Evolutionary conservation across 1,139 yeast genomes (phyloP), one percentile per base, ranked within the genome.

Genomic region (Candida anutae): DNA sequence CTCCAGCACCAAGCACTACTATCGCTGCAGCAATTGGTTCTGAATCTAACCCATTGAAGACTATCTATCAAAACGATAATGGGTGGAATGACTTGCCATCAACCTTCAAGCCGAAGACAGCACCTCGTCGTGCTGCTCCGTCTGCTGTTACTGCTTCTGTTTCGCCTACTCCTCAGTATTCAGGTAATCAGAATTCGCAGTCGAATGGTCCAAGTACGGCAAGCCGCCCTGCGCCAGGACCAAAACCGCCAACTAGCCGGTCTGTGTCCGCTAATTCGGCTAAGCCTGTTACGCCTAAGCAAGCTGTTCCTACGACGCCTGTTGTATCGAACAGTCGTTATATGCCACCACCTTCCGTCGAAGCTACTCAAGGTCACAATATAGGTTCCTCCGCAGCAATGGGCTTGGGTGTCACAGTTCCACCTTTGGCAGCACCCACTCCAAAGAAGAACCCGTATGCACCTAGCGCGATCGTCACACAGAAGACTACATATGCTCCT

Each of bases 1-100:
- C 10, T 8, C 6, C 33, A 3, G 34, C 40, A 10, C 12, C 27
- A 8, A 40, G 46, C 12, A 24, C 31, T n/a, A 26, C 29, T 24
- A 26, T 32, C 12, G 26, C 24, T 17, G 27, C 34, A 6, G 40
- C 17, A 42, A 47, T 35, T 51, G 52, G 30, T 43, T 48, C 33
- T 33, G 38, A 31, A 48, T 59, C 63, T 11, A 16, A 82, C 27
- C 23, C 23, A 6, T 9, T 21, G 13, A 8, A 12, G 8, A 21
- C 23, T 6, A 8, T 8, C 8, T 17, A 17, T 17, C 19, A 17
- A 17, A 17, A 17, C 10, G 23, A 21, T 21, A 21, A 27, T 12
- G 96, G 96, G 3, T 88, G 96, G 96, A 88, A 88, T 48, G 96
- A 88, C 53, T 63, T 88, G 39, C 95, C 96, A 27, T 68, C 77